Evolutionary conservation across 1,284 basidiomycete species (phyloP), one percentile per base, ranked within the genome.

Genomic region (Puccinia hordei): DNA sequence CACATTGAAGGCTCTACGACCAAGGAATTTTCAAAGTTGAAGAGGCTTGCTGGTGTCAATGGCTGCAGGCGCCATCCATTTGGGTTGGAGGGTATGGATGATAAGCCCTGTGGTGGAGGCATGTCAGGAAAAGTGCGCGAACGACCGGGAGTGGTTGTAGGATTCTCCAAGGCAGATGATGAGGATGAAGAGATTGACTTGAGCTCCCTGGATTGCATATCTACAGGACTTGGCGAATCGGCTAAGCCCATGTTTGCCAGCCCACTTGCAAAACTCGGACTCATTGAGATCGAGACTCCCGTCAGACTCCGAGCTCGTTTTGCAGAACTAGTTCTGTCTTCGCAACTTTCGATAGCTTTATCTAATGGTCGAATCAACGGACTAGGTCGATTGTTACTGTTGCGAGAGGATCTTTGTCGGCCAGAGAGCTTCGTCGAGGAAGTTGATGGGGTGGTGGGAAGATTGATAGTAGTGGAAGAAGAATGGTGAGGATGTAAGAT

Each of bases 161-260:
- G 13, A 73, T 73, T 73, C 19, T 71, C 68, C 33, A 46, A 15
- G 6, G 30, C 22, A 24, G 71, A 57, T 57, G 71, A 73, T 22
- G 71, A 73, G 1, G 55, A 59, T n/a, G 63, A 35, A 41, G 63
- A 73, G 15, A 30, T 41, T 57, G 53, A 73, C 30, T 71, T 71
- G 68, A 71, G 41, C 46, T 71, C 68, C 33, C 46, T 59, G 49
- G 35, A 73, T 35, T 55, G 55, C 41, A 73, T 38, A 85, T 94
- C 93, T 0, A 94, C 92, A 0, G 93, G 92, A 1, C 92, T 93
- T 0, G 93, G 92, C 0, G 91, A 91, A 84, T 91, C 89, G 63
- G 81, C 41, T 57, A 78, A 9, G 38, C 35, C 69, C 51, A 71
- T 80, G 69, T 74, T 38, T 22, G 51, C 53, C 19, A 75, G 82